A percentile compares a stretch with the other conserved stretches of the same genome.
Conservation (phyloP, 1,284 basidiomycete species). For the Ceratobasidium sp. region DNA sequence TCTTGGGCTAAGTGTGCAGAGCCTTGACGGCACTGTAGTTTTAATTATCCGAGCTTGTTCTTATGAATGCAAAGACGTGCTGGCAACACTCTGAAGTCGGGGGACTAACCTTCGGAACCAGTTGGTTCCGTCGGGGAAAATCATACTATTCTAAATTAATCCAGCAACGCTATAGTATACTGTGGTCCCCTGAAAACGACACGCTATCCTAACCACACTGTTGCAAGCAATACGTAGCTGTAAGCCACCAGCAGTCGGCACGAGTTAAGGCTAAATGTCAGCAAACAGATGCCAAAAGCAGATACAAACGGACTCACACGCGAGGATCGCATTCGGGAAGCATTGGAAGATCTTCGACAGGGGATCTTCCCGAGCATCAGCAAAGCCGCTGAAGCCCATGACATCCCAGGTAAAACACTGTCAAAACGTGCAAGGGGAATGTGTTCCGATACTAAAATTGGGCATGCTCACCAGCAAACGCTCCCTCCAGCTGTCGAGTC, state of each 20-base stretch:
- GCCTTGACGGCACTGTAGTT: too few species aligned
- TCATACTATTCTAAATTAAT: background rate
- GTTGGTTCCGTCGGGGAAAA: background rate
- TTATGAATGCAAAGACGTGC: background rate
- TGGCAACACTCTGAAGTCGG: background rate
- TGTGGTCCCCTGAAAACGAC: background rate
- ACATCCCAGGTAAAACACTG: background rate
- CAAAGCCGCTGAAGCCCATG: background rate
- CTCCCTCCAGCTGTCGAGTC: background rate
- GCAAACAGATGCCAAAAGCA: constrained; percentile 26
- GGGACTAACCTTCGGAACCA: background rate
- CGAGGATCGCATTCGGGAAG: constrained; percentile 5
- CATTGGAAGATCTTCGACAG: background rate
- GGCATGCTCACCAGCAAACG: constrained; percentile 11
- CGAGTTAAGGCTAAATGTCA: background rate
- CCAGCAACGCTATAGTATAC: background rate
- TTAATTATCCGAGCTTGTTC: background rate
- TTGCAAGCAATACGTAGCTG: too few species aligned
- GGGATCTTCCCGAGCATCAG: background rate
- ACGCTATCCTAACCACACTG: too few species aligned
- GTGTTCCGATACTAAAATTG: background rate
- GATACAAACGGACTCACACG: background rate
- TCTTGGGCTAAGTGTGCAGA: too few species aligned
- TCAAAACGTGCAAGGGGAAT: background rate
- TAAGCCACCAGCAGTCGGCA: background rate